These are phyloP conservation scores for Peronospora farinosa DNA, from an alignment of 352 stramenopile species.

Conservation along the genomic window DNA sequence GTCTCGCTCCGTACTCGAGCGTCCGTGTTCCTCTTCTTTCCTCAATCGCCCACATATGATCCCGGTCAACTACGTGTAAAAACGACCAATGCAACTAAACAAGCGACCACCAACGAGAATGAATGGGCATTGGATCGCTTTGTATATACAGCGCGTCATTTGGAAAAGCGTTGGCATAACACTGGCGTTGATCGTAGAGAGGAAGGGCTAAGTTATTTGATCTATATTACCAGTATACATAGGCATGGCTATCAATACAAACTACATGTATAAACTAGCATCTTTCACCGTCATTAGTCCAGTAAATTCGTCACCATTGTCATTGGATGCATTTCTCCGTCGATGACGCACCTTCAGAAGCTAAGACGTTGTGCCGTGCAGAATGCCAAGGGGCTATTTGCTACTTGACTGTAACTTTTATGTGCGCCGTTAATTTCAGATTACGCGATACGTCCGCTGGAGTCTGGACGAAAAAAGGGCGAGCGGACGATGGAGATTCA, in stretches of 20 bases:
- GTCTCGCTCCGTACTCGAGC: constrained; percentile 14
- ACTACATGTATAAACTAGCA: constrained; percentile 5
- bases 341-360: neutral
- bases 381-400: neutral
- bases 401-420: neutral
- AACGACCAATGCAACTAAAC: constrained; percentile 1
- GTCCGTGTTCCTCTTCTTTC: constrained; percentile 31
- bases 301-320: neutral
- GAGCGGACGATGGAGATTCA: constrained; percentile 6
- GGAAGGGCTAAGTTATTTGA: constrained; percentile 26
- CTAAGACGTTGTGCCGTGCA: neutral
- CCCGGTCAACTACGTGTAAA: constrained; percentile 43
- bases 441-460: constrained; percentile 18
- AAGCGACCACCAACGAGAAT: neutral
- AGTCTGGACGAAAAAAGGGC: constrained; percentile 9
- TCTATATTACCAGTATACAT: constrained; percentile 13
- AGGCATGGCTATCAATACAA: constrained; percentile 20
- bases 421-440: constrained; percentile 1
- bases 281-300: neutral
- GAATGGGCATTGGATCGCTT: neutral
- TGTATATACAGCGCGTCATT: constrained; percentile 10
- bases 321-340: constrained; percentile 3
- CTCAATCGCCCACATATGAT: constrained; percentile 38
- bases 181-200: constrained; percentile 3
- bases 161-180: constrained; percentile 9